Evolutionary conservation across 495 filamentous ascomycete species (phyloP), one percentile per base, ranked within the genome.

Genomic region (Penicillium waksmanii): DNA sequence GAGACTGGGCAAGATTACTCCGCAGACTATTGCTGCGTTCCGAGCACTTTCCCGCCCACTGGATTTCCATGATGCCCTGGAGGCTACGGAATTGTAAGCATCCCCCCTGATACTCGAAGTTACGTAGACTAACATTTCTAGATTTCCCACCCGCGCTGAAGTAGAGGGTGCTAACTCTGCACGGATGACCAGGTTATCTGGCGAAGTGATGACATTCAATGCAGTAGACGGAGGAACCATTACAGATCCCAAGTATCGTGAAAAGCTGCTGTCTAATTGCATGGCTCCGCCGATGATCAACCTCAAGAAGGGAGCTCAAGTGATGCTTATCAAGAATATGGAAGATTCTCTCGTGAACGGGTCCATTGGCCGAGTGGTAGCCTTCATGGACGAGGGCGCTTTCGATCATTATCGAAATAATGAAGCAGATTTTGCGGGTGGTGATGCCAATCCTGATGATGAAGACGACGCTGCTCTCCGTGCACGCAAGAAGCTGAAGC

Each of bases 321-420:
- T 98, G 27, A 98, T 98, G 95, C 76, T 98, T n/a, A 97, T 98
- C 81, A 98, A 98, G 69, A 98, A 98, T 67, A 87, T 97, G 78
- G 95, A 98, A 71, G 94, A 97, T 3, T 84, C 82, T 0, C 84
- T 98, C 2, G 95, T 98, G 56, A 98, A 98, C 62, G 95, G 95
- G 5, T 96, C 95, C 0, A 83, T 98, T 38, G 95, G 95, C 2
- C 89, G 86, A 50, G 88, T 98, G 3, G 74, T 89, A 5, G 87
- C 80, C 3, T 98, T 98, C 73, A 96, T 94, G 91, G 89, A 83
- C 54, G 89, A 97, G 61, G 77, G 82, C 27, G 86, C 82, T 2
- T 97, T 94, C 62, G 91, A 89, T 27, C 69, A 78, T 11, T 88
- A 86, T 60, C 73, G 77, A 1, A 76, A 79, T 15, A 79, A 87